Conservation (phyloP, 257 asterid species). For the Primulina eburnea region DNA sequence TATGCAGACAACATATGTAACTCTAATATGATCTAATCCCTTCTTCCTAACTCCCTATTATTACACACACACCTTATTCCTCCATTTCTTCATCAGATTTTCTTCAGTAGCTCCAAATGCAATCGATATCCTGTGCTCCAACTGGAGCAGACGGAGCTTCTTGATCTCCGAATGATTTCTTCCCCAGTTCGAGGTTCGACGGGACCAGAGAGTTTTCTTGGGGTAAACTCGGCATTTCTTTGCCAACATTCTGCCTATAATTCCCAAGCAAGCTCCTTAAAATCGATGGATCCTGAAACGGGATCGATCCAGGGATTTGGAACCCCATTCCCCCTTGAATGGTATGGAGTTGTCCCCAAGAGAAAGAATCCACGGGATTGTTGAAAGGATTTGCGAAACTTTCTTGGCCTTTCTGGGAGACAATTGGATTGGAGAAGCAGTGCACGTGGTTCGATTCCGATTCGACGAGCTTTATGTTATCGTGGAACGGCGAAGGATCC, state of each 20-base stretch:
- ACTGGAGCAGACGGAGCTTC: conserved; percentile 28
- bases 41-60: neutral
- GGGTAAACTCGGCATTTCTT: conserved; percentile 34
- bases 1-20: conserved; percentile 18
- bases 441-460: conserved; percentile 57
- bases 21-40: conserved; percentile 2
- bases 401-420: conserved; percentile 35
- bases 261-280: conserved; percentile 34
- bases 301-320: conserved; percentile 30
- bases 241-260: conserved; percentile 38
- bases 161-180: conserved; percentile 42
- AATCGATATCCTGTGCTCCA: conserved; percentile 51
- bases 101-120: conserved; percentile 57
- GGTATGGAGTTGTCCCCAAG: conserved; percentile 43
- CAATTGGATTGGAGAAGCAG: conserved; percentile 77
- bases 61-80: neutral
- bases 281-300: conserved; percentile 30
- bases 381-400: conserved; percentile 29
- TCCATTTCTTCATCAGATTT: neutral
- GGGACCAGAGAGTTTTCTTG: conserved; percentile 56
- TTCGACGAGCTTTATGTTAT: conserved; percentile 18
- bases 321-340: conserved; percentile 30
- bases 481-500: conserved; percentile 42
- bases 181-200: conserved; percentile 54
- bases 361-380: conserved; percentile 33